These are phyloP conservation scores for Kwoniella shivajii DNA, from an alignment of 1,284 basidiomycete species.

Conservation along the genomic window DNA sequence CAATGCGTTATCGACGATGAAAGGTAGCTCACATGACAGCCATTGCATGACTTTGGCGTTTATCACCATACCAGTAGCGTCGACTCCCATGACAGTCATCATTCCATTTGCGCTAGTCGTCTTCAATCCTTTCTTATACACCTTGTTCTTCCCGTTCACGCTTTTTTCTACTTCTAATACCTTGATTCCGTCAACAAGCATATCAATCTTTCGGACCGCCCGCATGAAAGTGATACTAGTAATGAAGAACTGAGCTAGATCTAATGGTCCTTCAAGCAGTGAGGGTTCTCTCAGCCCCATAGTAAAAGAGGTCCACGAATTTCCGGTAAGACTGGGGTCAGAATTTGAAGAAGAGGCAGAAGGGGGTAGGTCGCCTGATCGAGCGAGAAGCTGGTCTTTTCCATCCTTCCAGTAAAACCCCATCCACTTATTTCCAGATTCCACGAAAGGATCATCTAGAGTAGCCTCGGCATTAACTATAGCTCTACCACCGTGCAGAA, in stretches of 20 bases:
- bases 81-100: slow-evolving; percentile 70
- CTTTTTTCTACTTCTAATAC: slow-evolving; percentile 77
- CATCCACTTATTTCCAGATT: slow-evolving; percentile 88
- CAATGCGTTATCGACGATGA: no score
- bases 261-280: slow-evolving; percentile 77
- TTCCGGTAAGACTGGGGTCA: slow-evolving; percentile 42
- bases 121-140: slow-evolving; percentile 60
- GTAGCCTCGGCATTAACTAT: background rate
- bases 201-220: slow-evolving; percentile 71
- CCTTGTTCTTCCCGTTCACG: slow-evolving; percentile 60
- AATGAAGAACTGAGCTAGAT: slow-evolving; percentile 84
- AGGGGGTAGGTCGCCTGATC: slow-evolving; percentile 68
- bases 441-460: slow-evolving; percentile 87
- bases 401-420: slow-evolving; percentile 96
- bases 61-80: slow-evolving; percentile 73
- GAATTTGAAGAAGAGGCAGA: slow-evolving; percentile 33
- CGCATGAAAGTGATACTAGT: slow-evolving; percentile 95
- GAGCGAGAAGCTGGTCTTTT: slow-evolving; percentile 79
- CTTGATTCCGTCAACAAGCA: slow-evolving; percentile 76
- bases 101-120: slow-evolving; percentile 56
- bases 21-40: slow-evolving; percentile 51
- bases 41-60: slow-evolving; percentile 80
- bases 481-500: background rate
- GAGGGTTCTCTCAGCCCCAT: slow-evolving; percentile 84
- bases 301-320: slow-evolving; percentile 84